Evolutionary conservation across 2,329 filamentous ascomycete genomes (phyloP).

Genomic region (Colletotrichum tanaceti): DNA sequence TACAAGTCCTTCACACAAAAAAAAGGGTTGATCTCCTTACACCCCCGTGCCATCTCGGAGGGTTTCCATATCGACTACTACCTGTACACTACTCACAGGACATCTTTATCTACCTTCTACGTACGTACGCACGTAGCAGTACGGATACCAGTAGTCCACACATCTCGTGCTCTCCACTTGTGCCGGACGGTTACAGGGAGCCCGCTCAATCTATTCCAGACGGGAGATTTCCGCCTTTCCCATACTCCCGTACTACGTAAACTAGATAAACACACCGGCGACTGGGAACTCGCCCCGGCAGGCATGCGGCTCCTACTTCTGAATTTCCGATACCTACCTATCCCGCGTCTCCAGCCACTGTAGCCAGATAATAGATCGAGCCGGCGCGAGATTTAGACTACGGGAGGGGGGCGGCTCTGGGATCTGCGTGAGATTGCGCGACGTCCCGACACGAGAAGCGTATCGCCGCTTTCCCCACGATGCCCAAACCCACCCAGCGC

Average conservation of each 20-base stretch:
- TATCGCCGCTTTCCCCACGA: constrained; percentile 22
- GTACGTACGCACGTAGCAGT: too few relatives aligned
- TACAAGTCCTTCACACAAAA: background rate
- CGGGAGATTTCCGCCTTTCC: too few relatives aligned
- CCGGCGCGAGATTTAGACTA: background rate
- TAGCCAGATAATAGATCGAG: too few relatives aligned
- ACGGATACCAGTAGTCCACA: too few relatives aligned
- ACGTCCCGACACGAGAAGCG: constrained; percentile 9
- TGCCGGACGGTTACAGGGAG: constrained; percentile 6
- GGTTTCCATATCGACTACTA: background rate
- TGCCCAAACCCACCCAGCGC: constrained; percentile 7
- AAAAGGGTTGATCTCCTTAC: background rate
- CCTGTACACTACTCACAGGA: background rate
- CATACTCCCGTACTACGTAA: too few relatives aligned
- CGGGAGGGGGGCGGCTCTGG: background rate
- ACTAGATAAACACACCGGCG: background rate
- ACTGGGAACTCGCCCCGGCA: constrained; percentile 1
- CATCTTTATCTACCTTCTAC: constrained; percentile 15
- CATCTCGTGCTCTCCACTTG: constrained; percentile 7
- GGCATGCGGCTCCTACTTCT: constrained; percentile 17
- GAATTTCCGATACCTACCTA: constrained; percentile 12
- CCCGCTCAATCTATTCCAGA: too few relatives aligned
- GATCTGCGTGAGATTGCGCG: constrained; percentile 16
- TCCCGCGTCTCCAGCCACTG: constrained; percentile 19
- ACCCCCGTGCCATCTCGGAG: background rate